Conservation (phyloP, 805 yeast genomes). For the Kluyveromyces aestuarii region DNA sequence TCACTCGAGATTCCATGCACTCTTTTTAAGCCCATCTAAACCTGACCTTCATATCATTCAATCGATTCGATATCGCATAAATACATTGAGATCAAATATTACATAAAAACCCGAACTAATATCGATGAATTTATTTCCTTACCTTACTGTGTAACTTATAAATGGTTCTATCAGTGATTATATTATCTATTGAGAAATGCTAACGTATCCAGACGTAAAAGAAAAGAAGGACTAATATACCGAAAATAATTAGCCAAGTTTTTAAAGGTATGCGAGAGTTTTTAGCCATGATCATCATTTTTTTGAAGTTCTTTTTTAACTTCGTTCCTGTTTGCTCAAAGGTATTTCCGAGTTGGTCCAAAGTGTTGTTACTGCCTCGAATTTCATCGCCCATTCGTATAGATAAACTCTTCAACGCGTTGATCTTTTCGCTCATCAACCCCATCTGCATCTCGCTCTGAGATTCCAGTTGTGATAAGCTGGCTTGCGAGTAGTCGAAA, state of each 20-base stretch:
- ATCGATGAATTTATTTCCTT: not conserved
- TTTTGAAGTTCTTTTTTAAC: conserved; percentile 43
- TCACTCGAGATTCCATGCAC: not conserved
- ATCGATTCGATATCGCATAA: not conserved
- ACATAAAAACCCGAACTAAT: not conserved
- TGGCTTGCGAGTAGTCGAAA: conserved; percentile 41
- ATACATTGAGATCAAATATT: not conserved
- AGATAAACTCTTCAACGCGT: conserved; percentile 46
- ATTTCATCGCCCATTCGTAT: conserved; percentile 59
- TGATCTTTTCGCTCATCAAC: conserved; percentile 44
- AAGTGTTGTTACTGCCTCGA: conserved; percentile 39
- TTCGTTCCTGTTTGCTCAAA: conserved; percentile 39
- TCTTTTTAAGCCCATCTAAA: not conserved
- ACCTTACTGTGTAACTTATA: not conserved
- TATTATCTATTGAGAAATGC: not conserved
- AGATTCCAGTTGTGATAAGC: conserved; percentile 51
- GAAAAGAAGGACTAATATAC: conserved; percentile 41
- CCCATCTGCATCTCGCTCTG: conserved; percentile 55
- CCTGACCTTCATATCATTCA: not conserved
- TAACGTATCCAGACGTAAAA: conserved; percentile 37
- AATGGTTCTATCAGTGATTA: conserved; percentile 1
- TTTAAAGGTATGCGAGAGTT: conserved; percentile 55
- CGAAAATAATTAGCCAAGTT: conserved; percentile 47
- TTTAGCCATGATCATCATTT: conserved; percentile 57
- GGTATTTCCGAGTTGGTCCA: conserved; percentile 33